A percentile compares a stretch with the other conserved stretches of the same genome.
Evolutionary conservation across 805 yeast species (phyloP).

Genomic region (Millerozyma acaciae): DNA sequence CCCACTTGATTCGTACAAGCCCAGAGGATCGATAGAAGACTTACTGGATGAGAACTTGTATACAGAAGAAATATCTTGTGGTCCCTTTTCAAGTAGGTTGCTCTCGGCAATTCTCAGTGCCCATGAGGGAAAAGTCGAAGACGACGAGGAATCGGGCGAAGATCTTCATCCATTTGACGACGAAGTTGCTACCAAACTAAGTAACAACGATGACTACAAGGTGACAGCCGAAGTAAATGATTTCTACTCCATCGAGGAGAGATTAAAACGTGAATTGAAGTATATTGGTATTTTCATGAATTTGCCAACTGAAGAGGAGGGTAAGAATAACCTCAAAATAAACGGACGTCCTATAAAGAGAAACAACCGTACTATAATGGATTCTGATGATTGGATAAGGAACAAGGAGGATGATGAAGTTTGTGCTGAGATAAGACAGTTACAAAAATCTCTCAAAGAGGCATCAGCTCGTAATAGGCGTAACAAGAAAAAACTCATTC

Average conservation of each 20-base stretch:
- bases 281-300: conserved; percentile 88
- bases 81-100: conserved; percentile 83
- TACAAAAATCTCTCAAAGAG: conserved; percentile 65
- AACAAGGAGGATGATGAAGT: conserved; percentile 92
- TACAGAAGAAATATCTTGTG: conserved; percentile 76
- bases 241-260: conserved; percentile 78
- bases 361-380: conserved; percentile 30
- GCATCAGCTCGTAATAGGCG: conserved; percentile 62
- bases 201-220: conserved; percentile 32
- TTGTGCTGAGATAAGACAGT: conserved; percentile 70
- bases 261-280: conserved; percentile 80
- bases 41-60: conserved; percentile 62
- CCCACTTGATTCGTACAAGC: conserved; percentile 40
- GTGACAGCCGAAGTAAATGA: conserved; percentile 53
- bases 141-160: conserved; percentile 15
- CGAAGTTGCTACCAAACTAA: conserved; percentile 34
- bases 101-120: conserved; percentile 72
- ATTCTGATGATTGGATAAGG: conserved; percentile 67
- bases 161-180: conserved; percentile 20
- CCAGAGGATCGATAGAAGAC: conserved; percentile 58
- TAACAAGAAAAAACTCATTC: conserved; percentile 62
- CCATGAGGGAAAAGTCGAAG: conserved; percentile 23
- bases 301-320: conserved; percentile 31
- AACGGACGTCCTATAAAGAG: conserved; percentile 20
- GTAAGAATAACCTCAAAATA: conserved; percentile 22